A percentile compares a stretch with the other conserved stretches of the same genome.
Conservation (phyloP, 2,329 filamentous ascomycete genomes). For the Verticillium isaacii region DNA sequence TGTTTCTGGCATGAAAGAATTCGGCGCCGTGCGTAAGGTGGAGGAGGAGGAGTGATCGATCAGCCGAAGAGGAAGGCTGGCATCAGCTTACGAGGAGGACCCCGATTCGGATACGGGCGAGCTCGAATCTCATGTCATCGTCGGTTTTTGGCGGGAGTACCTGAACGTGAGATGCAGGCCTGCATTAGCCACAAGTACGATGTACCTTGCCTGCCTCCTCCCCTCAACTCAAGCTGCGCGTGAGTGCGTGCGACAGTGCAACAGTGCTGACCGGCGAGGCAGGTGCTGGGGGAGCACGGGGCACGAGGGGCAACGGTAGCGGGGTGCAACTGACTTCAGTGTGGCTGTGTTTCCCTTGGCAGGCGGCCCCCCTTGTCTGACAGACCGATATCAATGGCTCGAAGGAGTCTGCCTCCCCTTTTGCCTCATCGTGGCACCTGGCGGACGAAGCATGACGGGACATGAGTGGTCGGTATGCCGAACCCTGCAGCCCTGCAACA, state of each 20-base stretch:
- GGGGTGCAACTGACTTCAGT: neutral
- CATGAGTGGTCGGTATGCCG: neutral
- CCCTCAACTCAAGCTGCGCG: no score
- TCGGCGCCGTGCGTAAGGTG: neutral
- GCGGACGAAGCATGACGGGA: neutral
- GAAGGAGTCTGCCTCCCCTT: neutral
- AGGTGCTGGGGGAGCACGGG: neutral
- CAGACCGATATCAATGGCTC: neutral
- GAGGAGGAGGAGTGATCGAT: neutral
- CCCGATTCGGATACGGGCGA: neutral
- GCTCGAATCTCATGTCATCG: slow-evolving; percentile 1
- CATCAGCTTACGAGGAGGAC: neutral
- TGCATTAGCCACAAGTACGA: slow-evolving; percentile 4
- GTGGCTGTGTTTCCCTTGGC: neutral
- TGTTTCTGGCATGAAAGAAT: neutral
- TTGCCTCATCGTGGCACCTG: neutral
- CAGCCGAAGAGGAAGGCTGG: neutral
- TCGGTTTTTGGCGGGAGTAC: neutral
- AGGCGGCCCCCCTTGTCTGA: neutral
- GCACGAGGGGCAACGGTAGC: neutral
- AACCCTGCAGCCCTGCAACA: neutral
- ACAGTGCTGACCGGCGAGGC: neutral
- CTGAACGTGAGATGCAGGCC: neutral
- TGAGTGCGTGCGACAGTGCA: no score
- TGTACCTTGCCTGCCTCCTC: neutral